phyloP scores from a whole-genome alignment of 306 rosid species.

The Delonix regia region DNA sequence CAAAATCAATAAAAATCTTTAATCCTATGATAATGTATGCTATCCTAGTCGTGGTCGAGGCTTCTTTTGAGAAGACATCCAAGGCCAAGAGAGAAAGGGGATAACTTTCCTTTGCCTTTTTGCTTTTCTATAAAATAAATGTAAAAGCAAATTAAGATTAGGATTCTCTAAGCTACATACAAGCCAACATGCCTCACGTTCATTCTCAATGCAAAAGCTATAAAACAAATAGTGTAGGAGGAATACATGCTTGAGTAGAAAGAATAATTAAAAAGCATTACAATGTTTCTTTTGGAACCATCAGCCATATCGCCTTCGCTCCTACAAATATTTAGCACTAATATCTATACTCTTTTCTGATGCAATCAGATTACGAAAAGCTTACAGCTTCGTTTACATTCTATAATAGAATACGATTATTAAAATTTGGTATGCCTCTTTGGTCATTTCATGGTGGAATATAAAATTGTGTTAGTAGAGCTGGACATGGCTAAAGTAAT shows the following conservation, averaged over 20 bases:
- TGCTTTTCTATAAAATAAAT: no score
- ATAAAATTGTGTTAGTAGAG: conserved; percentile 24
- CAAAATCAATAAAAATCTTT: no score
- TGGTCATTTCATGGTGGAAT: conserved; percentile 24
- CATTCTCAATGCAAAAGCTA: conserved; percentile 15
- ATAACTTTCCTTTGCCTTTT: no score
- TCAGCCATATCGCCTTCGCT: conserved; percentile 21
- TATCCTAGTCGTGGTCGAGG: no score
- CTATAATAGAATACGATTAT: conserved; percentile 21
- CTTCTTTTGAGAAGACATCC: no score
- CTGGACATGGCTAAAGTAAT: conserved; percentile 35
- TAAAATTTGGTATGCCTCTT: conserved; percentile 26
- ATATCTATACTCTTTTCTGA: conserved; percentile 4
- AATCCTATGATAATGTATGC: no score
- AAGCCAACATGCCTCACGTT: conserved; percentile 7
- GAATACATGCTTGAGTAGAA: conserved; percentile 37
- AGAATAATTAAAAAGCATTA: conserved; percentile 42
- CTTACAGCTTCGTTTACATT: not conserved
- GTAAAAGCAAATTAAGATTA: conserved; percentile 35
- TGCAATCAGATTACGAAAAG: conserved; percentile 20
- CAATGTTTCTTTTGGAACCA: conserved; percentile 45
- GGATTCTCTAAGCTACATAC: conserved; percentile 18
- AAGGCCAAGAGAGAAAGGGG: no score
- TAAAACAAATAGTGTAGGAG: conserved; percentile 30
- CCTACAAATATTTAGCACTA: conserved; percentile 10